phyloP scores from a whole-genome alignment of 1,139 yeast species.

The Protomyces arabidopsidicola region DNA sequence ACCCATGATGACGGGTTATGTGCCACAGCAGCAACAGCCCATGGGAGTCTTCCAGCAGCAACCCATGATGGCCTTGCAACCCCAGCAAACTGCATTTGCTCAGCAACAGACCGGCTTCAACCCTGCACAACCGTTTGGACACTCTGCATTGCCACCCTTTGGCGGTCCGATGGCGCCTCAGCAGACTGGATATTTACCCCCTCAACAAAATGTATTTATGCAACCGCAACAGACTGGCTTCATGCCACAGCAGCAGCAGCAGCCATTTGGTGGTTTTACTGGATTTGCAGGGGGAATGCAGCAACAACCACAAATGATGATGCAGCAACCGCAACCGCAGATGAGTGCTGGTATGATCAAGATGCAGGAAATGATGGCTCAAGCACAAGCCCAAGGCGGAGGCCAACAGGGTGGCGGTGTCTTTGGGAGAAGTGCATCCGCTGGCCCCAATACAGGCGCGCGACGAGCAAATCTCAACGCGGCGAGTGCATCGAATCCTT shows the following conservation, averaged over 20 bases:
- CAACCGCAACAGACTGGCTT: constrained; percentile 25
- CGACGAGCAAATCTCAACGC: constrained; percentile 12
- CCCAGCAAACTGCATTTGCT: constrained; percentile 46
- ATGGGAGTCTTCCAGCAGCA: constrained; percentile 34
- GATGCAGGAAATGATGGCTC: constrained; percentile 27
- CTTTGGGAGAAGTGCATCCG: constrained; percentile 12
- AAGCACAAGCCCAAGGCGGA: constrained; percentile 13
- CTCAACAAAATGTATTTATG: constrained; percentile 25
- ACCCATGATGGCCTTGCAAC: constrained; percentile 39
- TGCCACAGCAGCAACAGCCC: constrained; percentile 28
- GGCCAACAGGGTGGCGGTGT: constrained; percentile 1
- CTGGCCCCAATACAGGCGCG: constrained; percentile 6
- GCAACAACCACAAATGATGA: constrained; percentile 34
- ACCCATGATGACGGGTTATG: constrained; percentile 21
- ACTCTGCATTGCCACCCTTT: constrained; percentile 25
- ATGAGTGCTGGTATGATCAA: constrained; percentile 26
- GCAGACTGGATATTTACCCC: constrained; percentile 28
- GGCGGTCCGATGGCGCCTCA: constrained; percentile 22
- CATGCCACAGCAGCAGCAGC: constrained; percentile 41
- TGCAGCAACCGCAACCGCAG: constrained; percentile 34
- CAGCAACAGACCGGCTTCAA: constrained; percentile 25
- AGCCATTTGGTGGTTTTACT: constrained; percentile 38
- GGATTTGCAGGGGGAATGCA: constrained; percentile 31
- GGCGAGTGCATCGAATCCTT: constrained; percentile 22
- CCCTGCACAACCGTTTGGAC: constrained; percentile 23